phyloP scores from a whole-genome alignment of 352 stramenopile genomes.

The Phytophthora fragariae region DNA sequence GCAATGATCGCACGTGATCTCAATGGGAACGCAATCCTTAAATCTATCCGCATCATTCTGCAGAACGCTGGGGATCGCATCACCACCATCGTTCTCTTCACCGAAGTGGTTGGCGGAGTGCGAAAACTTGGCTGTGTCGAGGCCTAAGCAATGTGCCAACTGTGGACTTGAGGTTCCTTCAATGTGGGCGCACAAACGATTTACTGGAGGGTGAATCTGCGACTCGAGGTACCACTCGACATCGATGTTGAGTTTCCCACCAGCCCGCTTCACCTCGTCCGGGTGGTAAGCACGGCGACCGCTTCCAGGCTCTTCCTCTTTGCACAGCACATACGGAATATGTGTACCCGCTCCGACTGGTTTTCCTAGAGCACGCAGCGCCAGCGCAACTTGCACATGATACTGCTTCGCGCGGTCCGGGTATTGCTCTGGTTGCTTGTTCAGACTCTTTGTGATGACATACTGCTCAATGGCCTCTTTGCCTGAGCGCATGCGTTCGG shows the following conservation, averaged over 20 bases:
- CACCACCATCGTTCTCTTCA: slow-evolving; percentile 87
- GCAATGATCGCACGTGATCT: slow-evolving; percentile 79
- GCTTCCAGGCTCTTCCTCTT: slow-evolving; percentile 82
- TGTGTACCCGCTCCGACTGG: slow-evolving; percentile 98
- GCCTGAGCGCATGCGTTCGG: slow-evolving; percentile 93
- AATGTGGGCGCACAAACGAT: slow-evolving; percentile 98
- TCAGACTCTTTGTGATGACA: slow-evolving; percentile 99
- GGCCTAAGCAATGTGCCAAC: slow-evolving; percentile 95
- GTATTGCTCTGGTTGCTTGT: slow-evolving; percentile 98
- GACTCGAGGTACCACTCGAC: slow-evolving; percentile 97
- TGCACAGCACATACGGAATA: slow-evolving; percentile 98
- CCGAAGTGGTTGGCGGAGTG: slow-evolving; percentile 75
- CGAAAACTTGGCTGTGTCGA: slow-evolving; percentile 96
- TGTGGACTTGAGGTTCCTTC: slow-evolving; percentile 96
- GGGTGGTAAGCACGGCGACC: slow-evolving; percentile 86
- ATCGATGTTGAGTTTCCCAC: slow-evolving; percentile 91
- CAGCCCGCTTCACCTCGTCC: slow-evolving; percentile 81
- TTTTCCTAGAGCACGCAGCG: slow-evolving; percentile 95
- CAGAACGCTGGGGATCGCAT: slow-evolving; percentile 89
- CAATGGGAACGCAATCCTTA: slow-evolving; percentile 84
- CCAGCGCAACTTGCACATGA: slow-evolving; percentile 98
- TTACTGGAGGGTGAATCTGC: slow-evolving; percentile 97
- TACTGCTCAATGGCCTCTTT: slow-evolving; percentile 97
- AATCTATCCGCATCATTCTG: slow-evolving; percentile 92
- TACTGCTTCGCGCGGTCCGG: slow-evolving; percentile 96